Evolutionary conservation across 2,329 filamentous ascomycete genomes (phyloP), one percentile per base, ranked within the genome.

Genomic region (Arthrobotrys sphaeroides): DNA sequence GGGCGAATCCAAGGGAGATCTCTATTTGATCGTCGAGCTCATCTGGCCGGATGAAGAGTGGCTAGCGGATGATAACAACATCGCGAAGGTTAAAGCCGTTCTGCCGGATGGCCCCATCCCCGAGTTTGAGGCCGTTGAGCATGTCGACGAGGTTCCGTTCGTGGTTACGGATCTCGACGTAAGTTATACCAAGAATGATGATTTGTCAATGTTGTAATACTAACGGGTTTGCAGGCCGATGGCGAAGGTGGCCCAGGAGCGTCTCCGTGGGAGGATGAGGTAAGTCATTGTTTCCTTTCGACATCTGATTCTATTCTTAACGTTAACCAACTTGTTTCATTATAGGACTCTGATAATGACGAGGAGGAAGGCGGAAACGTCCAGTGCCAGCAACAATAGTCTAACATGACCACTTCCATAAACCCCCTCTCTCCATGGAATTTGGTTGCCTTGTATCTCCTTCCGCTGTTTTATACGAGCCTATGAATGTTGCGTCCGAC

Each of bases 41-140:
- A 88, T 92, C 65, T 98, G 98, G 84, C 95, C 95, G 1, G 89
- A 94, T 79, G 89, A 94, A 79, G 91, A 89, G 24, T 98, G 93
- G 93, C 85, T 94, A 70, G 83, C 84, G 73, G 81, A 66, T 38
- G 88, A 92, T n/a, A 87, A 88, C 10, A 86, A 89, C 0, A 88
- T 94, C 73, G 88, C 90, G 66, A 87, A 88, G 49, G 85, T 99
- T 69, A 85, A 87, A 80, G 91, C 92, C 80, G 86, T 96, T 26
- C 86, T 99, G 10, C 95, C 95, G 0, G 83, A 83, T 70, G 84
- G 87, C 7, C 87, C 88, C 0, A 81, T 83, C 0, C 84, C 87
- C 3, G 84, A 87, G 7, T 90, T 94, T 77, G 85, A 88, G 77
- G 88, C 89, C 0, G 57, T 68, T 18, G 90, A 94, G 0, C 89